Conservation (phyloP, 208 protist genomes). For the Novymonas esmeraldas region DNA sequence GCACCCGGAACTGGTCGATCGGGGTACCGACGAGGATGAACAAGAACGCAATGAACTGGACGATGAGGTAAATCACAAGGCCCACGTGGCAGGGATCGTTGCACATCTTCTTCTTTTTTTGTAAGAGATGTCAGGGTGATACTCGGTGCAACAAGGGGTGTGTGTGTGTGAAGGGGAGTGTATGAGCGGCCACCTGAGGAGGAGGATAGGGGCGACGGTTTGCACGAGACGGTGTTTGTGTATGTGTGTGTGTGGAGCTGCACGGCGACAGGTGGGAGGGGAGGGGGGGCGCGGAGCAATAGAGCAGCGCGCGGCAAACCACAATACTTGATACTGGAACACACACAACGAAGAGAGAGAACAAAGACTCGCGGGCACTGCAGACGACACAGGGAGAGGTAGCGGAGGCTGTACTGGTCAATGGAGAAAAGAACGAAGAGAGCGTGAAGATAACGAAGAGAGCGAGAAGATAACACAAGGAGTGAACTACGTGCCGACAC, state of each 20-base stretch:
- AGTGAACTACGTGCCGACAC: too few relatives aligned
- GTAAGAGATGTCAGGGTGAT: too few relatives aligned
- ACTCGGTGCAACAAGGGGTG: too few relatives aligned
- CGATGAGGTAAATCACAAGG: constrained; percentile 34
- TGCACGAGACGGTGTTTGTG: too few relatives aligned
- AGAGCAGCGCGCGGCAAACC: not conserved
- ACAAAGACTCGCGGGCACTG: too few relatives aligned
- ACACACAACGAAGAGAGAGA: not conserved
- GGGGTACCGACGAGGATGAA: constrained; percentile 51
- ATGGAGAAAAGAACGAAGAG: not conserved
- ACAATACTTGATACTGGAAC: not conserved
- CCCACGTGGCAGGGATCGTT: constrained; percentile 24
- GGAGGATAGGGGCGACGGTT: too few relatives aligned
- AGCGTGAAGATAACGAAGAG: too few relatives aligned
- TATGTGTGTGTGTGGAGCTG: not conserved
- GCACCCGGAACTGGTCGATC: constrained; percentile 48
- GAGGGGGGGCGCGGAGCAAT: not conserved
- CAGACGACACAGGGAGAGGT: too few relatives aligned
- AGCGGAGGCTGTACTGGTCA: too few relatives aligned
- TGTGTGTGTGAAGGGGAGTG: too few relatives aligned
- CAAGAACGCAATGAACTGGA: constrained; percentile 44
- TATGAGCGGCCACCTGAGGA: too few relatives aligned
- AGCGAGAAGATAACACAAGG: too few relatives aligned
- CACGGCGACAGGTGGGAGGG: not conserved
- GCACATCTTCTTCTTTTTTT: constrained; percentile 21